Conservation (phyloP, 2,329 filamentous ascomycete species). For the Phialophora expanda region DNA sequence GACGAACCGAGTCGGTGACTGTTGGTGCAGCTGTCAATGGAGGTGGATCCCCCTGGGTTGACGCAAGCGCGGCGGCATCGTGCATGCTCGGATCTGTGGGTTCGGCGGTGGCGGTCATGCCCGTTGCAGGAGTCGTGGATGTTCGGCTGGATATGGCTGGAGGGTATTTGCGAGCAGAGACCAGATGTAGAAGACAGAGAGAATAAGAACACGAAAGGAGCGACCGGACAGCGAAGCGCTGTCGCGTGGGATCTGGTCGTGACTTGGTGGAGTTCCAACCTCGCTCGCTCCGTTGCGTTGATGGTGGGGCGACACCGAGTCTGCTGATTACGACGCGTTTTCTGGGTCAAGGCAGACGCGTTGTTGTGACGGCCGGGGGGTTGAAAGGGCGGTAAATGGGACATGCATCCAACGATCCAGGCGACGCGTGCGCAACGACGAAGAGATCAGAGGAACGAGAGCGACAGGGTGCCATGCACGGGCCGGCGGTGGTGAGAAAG, state of each 20-base stretch:
- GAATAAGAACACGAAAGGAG: constrained; percentile 1
- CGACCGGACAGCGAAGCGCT: constrained; percentile 14
- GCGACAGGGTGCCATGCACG: background rate
- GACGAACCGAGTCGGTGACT: constrained; percentile 6
- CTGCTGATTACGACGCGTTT: constrained; percentile 26
- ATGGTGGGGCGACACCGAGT: constrained; percentile 17
- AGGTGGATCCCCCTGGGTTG: constrained; percentile 30
- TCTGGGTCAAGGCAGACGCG: constrained; percentile 26
- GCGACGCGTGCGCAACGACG: background rate
- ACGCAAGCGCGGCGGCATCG: constrained; percentile 31
- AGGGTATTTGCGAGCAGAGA: background rate
- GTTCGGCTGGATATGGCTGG: background rate
- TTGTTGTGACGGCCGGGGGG: constrained; percentile 12
- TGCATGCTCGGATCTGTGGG: constrained; percentile 26
- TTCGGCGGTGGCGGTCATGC: constrained; percentile 22
- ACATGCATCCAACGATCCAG: background rate
- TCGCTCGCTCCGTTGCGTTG: constrained; percentile 4
- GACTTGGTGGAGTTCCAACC: constrained; percentile 17
- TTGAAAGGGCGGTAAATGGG: background rate
- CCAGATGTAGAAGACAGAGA: background rate
- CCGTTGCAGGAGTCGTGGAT: constrained; percentile 4
- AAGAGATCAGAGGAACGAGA: background rate
- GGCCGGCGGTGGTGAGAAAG: background rate
- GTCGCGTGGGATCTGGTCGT: constrained; percentile 23
- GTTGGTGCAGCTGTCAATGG: constrained; percentile 23